Base-by-base conservation (phyloP, 805 yeast genomes). In the Hermanozyma aechmeae region DNA sequence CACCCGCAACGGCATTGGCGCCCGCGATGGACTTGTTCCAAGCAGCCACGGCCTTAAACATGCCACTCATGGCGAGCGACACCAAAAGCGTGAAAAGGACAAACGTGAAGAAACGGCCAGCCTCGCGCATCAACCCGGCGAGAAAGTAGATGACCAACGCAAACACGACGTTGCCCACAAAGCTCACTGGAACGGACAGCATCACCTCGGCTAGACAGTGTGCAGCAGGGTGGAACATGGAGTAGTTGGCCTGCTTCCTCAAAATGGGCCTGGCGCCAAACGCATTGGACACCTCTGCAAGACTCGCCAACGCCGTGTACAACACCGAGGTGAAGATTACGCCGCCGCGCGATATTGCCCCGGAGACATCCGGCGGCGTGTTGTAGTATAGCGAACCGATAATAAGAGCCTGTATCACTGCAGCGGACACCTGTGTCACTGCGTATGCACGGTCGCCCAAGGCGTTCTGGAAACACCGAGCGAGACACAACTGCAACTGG, bases 1-100 rank as follows among this genome's bases (percentile, higher is more conserved):
- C 46, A 63, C 73, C 54, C 44, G 76, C 75, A 43, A 69, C 39
- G 19, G 76, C 71, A 36, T 72, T 73, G 6, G 78, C 78, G 35
- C 70, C 61, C 14, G 69, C 65, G 51, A 73, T 71, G 36, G 68
- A 69, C 30, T 60, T 65, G 29, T 71, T 67, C 31, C 69, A 35
- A 15, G 73, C 61, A 28, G 76, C 76, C 40, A 68, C 65, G 13
- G 71, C 61, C 42, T 70, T 68, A 56, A 72, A 72, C 28, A 70
- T 56, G 25, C 65, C 59, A 2, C 72, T 64, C 59, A 72, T 70
- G 46, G 74, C 66, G 42, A 70, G 67, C 39, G 68, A 68, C 33
- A 67, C 48, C 33, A 68, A 50, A 26, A 63, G 52, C 32, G 67
- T 42, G 35, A 73, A 69, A 15, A 77, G 51, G 31, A 63, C 49